Evolutionary conservation across 2,329 filamentous ascomycete genomes (phyloP).

Genomic region (Penicillium sp.): DNA sequence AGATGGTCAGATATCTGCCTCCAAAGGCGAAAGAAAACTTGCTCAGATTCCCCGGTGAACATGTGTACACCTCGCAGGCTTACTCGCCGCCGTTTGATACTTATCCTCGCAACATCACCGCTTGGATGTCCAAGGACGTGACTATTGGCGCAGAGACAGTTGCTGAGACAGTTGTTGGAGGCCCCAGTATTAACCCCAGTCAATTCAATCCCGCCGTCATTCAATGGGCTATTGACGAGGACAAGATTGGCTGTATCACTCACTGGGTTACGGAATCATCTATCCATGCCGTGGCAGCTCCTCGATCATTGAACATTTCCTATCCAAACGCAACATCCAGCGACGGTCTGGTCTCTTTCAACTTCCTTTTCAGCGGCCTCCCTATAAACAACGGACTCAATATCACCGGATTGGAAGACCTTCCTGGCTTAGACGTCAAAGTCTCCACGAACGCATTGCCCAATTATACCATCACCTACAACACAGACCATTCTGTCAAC

Average conservation of each 20-base stretch:
- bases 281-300: conserved; percentile 45
- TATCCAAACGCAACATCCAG: conserved; percentile 51
- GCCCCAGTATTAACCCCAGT: conserved; percentile 51
- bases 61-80: conserved; percentile 53
- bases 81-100: conserved; percentile 61
- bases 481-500: conserved; percentile 17
- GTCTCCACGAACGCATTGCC: conserved; percentile 13
- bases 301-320: conserved; percentile 48
- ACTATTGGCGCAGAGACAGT: conserved; percentile 63
- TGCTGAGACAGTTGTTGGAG: conserved; percentile 56
- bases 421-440: conserved; percentile 14
- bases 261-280: conserved; percentile 44
- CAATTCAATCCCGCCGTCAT: conserved; percentile 61
- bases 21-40: conserved; percentile 52
- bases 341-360: conserved; percentile 9
- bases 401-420: conserved; percentile 15
- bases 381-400: conserved; percentile 49
- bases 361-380: conserved; percentile 18
- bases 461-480: conserved; percentile 15
- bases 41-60: conserved; percentile 53
- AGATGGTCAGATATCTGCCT: conserved; percentile 39
- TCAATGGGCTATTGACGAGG: conserved; percentile 53
- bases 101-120: conserved; percentile 57
- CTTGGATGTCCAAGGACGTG: conserved; percentile 57
- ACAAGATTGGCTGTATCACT: conserved; percentile 26